These are phyloP conservation scores for Papilionanthe hybrid DNA, from an alignment of 116 monocot species.

Conservation along the genomic window DNA sequence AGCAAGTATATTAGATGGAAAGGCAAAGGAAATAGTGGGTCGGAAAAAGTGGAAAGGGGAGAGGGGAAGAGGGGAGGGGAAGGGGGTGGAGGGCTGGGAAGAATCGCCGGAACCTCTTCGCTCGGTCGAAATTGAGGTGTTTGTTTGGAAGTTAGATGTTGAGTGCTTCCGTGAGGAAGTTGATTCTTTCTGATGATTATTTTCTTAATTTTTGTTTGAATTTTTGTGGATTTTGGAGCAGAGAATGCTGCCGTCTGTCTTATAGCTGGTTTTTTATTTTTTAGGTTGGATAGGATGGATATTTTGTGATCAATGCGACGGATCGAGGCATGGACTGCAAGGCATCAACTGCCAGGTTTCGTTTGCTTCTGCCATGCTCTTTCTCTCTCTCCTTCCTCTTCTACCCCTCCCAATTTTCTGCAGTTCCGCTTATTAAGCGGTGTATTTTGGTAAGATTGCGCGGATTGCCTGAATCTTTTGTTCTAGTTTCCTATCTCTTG, in stretches of 20 bases:
- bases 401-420: no score
- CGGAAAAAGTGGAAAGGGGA: not conserved
- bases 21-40: not conserved
- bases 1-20: not conserved
- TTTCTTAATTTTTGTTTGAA: not conserved
- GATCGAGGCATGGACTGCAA: slow-evolving; percentile 5
- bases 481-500: not conserved
- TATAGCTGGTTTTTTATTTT: not conserved
- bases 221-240: not conserved
- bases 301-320: slow-evolving; percentile 6
- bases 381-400: no score
- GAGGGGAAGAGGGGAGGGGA: not conserved
- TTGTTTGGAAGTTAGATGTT: not conserved
- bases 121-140: not conserved
- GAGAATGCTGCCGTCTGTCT: not conserved
- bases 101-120: not conserved
- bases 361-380: not conserved
- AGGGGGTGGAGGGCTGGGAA: not conserved
- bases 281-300: not conserved
- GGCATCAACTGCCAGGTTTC: not conserved
- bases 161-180: not conserved
- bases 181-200: not conserved
- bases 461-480: not conserved
- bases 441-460: not conserved
- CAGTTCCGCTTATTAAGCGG: not conserved